phyloP scores from a whole-genome alignment of 2,329 filamentous ascomycete genomes.

The Penicillium sp. region DNA sequence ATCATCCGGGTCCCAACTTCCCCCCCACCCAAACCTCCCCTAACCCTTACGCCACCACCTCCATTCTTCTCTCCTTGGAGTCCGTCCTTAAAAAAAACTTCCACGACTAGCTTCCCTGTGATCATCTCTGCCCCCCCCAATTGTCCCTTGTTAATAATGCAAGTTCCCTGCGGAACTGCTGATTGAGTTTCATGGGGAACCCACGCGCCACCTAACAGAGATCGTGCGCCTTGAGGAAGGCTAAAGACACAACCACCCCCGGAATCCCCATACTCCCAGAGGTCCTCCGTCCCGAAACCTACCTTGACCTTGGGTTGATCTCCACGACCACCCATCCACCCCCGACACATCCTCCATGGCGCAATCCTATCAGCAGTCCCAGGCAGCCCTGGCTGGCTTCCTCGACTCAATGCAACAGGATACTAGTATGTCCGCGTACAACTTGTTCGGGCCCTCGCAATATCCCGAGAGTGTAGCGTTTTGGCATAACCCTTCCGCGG shows the following conservation, averaged over 20 bases:
- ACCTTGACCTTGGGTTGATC: conserved; percentile 1
- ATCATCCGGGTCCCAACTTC: conserved; percentile 24
- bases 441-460: conserved; percentile 40
- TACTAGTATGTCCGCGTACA: conserved; percentile 37
- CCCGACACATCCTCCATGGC: conserved; percentile 30
- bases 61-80: neutral
- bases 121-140: conserved; percentile 1
- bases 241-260: neutral
- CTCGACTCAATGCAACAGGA: conserved; percentile 32
- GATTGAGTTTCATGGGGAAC: conserved; percentile 21
- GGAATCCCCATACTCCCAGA: neutral
- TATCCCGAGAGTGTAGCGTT: conserved; percentile 50
- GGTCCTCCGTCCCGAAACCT: neutral
- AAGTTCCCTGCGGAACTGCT: conserved; percentile 10
- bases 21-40: conserved; percentile 22
- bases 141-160: conserved; percentile 16
- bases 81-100: neutral
- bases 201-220: conserved; percentile 12
- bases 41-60: neutral
- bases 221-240: conserved; percentile 1
- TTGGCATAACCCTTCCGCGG: conserved; percentile 46
- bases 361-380: conserved; percentile 36
- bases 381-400: conserved; percentile 36
- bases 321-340: neutral
- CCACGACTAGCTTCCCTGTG: neutral